Base-by-base conservation (phyloP, 2,329 filamentous ascomycete genomes). In the Boeremia lycopersici region DNA sequence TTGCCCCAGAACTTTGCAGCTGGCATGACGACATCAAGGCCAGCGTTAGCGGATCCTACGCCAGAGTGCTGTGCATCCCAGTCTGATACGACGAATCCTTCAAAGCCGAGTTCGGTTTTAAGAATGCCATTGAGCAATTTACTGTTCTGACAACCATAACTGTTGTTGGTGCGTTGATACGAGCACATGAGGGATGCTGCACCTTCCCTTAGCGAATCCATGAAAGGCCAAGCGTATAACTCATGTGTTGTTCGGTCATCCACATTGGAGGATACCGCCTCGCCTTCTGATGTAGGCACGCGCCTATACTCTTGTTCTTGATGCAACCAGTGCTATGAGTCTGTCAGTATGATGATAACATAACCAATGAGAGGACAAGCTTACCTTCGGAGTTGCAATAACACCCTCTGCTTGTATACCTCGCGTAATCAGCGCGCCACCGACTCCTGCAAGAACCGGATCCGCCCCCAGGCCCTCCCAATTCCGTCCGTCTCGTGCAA, bases 401-500 rank as follows among this genome's bases (percentile, higher is more conserved):
- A 69, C 81, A 2, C 84, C 84, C 12, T 78, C 58, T 19, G 72
- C 80, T 61, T 87, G 84, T 41, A 84, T 84, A 2, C 84, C 84
- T 63, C 45, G 49, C 1, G 62, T 82, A 0, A 83, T 84, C 48
- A 80, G 65, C 6, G 77, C 76, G 28, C 76, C 82, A 1, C 77
- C 82, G 52, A 79, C 67, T 2, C 77, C 84, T 59, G 84, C 81
- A 28, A 92, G 80, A 4, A 84, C 84, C 0, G 89, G 89, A 67
- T 92, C 89, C 1, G 62, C 75, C 2, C 88, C 87, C 61, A 91
- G 88, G 0, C 86, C 84, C 69, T 92, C 89, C 89, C 88, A 91
- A 61, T 85, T 89, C 15, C 89, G 82, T 12, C 89, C 89, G 8
- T 87, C 89, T 45, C 85, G 80, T 1, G 88, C 88, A 65, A 90